Percentiles rank a stretch among this genome's conserved stretches.
Evolutionary conservation across 208 protist species (phyloP).

Genomic region (Vickermania spadyakhi): DNA sequence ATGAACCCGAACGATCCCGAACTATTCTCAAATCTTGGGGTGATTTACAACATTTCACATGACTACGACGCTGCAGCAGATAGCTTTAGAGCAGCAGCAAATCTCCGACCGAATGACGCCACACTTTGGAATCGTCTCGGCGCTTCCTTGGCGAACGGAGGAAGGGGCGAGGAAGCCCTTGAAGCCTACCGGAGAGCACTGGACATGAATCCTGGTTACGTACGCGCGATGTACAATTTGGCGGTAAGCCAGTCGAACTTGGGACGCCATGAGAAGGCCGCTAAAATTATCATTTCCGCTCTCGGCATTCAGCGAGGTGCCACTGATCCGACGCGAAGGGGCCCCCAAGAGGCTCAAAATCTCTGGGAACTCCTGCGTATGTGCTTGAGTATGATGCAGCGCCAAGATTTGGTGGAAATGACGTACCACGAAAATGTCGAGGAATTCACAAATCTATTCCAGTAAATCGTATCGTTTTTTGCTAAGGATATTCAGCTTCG

Average conservation of each 20-base stretch:
- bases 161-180: constrained; percentile 57
- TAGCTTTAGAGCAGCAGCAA: constrained; percentile 66
- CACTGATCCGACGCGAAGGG: constrained; percentile 51
- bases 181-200: constrained; percentile 80
- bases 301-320: constrained; percentile 69
- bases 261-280: constrained; percentile 42
- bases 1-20: constrained; percentile 66
- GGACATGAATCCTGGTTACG: constrained; percentile 85
- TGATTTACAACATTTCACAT: constrained; percentile 76
- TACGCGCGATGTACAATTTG: constrained; percentile 86
- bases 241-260: constrained; percentile 82
- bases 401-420: constrained; percentile 68
- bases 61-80: constrained; percentile 68
- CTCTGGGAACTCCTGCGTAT: constrained; percentile 87
- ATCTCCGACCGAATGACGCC: constrained; percentile 49
- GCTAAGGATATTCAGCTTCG: neutral
- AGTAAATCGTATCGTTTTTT: neutral
- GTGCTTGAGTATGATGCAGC: constrained; percentile 76
- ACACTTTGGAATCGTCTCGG: constrained; percentile 90
- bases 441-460: constrained; percentile 35
- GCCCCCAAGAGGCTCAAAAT: constrained; percentile 28
- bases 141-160: constrained; percentile 79
- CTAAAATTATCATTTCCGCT: constrained; percentile 63
- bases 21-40: constrained; percentile 71
- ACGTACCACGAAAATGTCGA: constrained; percentile 45